These are phyloP conservation scores for grape (Vitis vinifera) DNA, from an alignment of 164 flowering plant genomes.

Conservation along the genomic window DNA sequence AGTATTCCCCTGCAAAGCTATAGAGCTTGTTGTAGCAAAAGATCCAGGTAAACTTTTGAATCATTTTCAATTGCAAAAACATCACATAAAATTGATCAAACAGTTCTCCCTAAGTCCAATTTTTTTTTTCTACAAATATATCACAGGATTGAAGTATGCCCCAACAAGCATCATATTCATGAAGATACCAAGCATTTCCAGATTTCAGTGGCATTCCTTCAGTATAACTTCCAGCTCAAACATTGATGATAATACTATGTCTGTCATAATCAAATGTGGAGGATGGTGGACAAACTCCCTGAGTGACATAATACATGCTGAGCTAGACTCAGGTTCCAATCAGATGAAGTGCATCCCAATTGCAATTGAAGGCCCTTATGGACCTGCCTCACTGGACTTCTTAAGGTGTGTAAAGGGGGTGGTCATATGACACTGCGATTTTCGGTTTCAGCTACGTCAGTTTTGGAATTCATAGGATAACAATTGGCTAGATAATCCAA, in stretches of 20 bases:
- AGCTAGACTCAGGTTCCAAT: constrained; percentile 28
- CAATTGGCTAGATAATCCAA: no score
- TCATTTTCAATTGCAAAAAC: neutral
- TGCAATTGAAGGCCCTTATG: constrained; percentile 87
- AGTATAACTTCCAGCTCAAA: constrained; percentile 72
- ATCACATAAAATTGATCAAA: neutral
- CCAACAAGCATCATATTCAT: constrained; percentile 75
- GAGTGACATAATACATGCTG: constrained; percentile 37
- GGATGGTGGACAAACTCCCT: constrained; percentile 78
- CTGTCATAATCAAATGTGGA: constrained; percentile 62
- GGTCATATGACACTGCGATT: neutral
- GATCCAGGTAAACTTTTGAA: constrained; percentile 49
- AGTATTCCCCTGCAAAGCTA: constrained; percentile 59
- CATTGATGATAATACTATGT: constrained; percentile 48
- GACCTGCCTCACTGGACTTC: constrained; percentile 62
- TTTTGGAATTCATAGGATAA: no score
- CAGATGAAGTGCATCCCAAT: constrained; percentile 44
- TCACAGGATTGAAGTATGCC: constrained; percentile 59
- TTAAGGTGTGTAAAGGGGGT: constrained; percentile 44
- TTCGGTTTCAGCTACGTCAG: no score
- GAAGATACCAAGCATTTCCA: constrained; percentile 72
- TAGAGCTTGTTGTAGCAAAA: constrained; percentile 73
- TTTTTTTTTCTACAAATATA: neutral
- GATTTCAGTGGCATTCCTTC: constrained; percentile 80
- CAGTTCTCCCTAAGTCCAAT: neutral